Conservation (phyloP, 2,329 filamentous ascomycete species). For the Botryotinia convoluta region DNA sequence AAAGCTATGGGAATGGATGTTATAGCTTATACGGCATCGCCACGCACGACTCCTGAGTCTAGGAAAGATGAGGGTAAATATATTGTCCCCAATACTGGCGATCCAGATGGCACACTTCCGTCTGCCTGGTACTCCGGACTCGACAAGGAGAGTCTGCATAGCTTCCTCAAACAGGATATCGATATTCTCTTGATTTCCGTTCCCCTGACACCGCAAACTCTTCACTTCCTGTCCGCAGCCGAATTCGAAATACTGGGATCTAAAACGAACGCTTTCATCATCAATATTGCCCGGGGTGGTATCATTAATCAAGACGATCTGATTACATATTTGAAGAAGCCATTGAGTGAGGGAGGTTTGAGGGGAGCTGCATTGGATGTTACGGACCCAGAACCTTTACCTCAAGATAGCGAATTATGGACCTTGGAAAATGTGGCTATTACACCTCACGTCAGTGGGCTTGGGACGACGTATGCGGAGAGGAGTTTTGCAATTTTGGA, state of each 20-base stretch:
- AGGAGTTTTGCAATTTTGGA: constrained; percentile 57
- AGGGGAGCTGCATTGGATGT: constrained; percentile 65
- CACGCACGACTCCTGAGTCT: constrained; percentile 56
- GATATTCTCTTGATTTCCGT: constrained; percentile 42
- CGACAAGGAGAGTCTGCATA: constrained; percentile 36
- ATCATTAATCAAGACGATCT: constrained; percentile 61
- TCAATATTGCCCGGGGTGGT: constrained; percentile 62
- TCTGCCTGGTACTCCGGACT: constrained; percentile 41
- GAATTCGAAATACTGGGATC: constrained; percentile 39
- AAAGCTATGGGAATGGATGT: constrained; percentile 60
- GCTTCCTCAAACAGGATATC: constrained; percentile 40
- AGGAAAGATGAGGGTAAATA: constrained; percentile 54
- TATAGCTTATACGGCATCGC: constrained; percentile 62
- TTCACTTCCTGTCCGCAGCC: constrained; percentile 42
- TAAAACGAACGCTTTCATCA: constrained; percentile 50
- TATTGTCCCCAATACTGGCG: constrained; percentile 59
- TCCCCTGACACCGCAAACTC: constrained; percentile 40
- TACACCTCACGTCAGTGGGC: constrained; percentile 62
- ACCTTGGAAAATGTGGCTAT: constrained; percentile 58
- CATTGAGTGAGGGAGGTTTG: constrained; percentile 45
- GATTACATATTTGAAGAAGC: constrained; percentile 48
- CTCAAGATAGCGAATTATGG: constrained; percentile 60
- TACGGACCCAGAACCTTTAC: constrained; percentile 65
- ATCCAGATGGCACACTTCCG: constrained; percentile 40
- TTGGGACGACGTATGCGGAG: constrained; percentile 52